Percentiles rank a stretch among this genome's conserved stretches.
These are phyloP conservation scores for Cryptosporidium sp. DNA, from an alignment of 169 alveolate species.

Conservation along the genomic window DNA sequence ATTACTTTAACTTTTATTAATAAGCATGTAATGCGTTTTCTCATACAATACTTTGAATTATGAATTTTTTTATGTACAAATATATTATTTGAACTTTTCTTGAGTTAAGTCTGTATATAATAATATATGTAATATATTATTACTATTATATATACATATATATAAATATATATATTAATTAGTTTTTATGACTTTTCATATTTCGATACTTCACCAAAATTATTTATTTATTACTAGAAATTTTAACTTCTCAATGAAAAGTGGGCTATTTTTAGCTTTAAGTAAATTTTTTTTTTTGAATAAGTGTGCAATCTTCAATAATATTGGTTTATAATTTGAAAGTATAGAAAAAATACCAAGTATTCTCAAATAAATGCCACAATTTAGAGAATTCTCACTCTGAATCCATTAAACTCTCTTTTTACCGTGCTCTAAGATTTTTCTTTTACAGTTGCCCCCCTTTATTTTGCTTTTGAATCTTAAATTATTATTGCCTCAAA, in stretches of 20 bases:
- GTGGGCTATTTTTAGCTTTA: background rate
- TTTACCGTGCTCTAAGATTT: no score
- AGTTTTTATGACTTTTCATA: background rate
- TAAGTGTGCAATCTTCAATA: background rate
- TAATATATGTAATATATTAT: no score
- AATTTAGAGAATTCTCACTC: background rate
- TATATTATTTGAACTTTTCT: no score
- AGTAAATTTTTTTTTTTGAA: no score
- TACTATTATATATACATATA: no score
- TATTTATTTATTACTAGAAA: background rate
- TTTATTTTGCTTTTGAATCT: background rate
- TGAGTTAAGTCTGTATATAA: no score
- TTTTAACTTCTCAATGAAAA: background rate
- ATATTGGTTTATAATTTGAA: background rate
- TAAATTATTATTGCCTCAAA: background rate
- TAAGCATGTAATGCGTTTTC: background rate
- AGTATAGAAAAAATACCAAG: background rate
- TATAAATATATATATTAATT: no score
- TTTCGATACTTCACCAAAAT: background rate
- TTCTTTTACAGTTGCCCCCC: background rate
- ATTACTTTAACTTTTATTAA: background rate
- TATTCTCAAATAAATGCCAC: background rate
- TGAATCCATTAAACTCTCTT: background rate
- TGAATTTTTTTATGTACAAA: background rate
- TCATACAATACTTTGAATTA: background rate